These are phyloP conservation scores for Eutrema yunnanense DNA, from an alignment of 345 rosid genomes.

Conservation along the genomic window DNA sequence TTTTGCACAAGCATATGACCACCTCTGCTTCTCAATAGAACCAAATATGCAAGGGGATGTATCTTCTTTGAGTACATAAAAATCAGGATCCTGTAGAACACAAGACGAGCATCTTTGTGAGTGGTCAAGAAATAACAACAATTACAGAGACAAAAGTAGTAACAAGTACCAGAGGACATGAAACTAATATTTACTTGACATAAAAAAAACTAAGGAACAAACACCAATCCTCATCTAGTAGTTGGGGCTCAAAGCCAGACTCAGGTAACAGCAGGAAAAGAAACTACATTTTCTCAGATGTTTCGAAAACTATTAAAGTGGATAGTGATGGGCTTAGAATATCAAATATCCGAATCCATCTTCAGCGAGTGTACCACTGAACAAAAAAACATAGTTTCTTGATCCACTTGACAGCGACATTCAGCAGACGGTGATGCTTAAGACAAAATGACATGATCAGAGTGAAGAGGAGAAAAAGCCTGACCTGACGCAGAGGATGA, in stretches of 20 bases:
- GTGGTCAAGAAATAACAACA: neutral
- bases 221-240: neutral
- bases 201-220: neutral
- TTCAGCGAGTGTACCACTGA: neutral
- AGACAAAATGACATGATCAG: constrained; percentile 6
- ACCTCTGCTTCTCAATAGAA: constrained; percentile 97
- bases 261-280: neutral
- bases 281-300: neutral
- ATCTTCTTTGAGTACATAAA: constrained; percentile 87
- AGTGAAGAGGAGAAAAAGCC: constrained; percentile 14
- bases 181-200: neutral
- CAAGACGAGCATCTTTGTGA: constrained; percentile 1
- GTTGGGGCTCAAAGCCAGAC: neutral
- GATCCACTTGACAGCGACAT: neutral
- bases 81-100: constrained; percentile 79
- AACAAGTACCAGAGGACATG: neutral
- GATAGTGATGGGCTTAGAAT: neutral
- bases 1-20: constrained; percentile 99
- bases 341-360: neutral
- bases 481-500: constrained; percentile 91
- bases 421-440: neutral
- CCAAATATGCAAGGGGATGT: constrained; percentile 96
- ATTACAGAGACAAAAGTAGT: neutral
- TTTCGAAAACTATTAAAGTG: neutral
- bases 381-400: neutral